Base-by-base conservation (phyloP, 1,284 basidiomycete genomes). In the Cutaneotrichosporon spelunceum region DNA sequence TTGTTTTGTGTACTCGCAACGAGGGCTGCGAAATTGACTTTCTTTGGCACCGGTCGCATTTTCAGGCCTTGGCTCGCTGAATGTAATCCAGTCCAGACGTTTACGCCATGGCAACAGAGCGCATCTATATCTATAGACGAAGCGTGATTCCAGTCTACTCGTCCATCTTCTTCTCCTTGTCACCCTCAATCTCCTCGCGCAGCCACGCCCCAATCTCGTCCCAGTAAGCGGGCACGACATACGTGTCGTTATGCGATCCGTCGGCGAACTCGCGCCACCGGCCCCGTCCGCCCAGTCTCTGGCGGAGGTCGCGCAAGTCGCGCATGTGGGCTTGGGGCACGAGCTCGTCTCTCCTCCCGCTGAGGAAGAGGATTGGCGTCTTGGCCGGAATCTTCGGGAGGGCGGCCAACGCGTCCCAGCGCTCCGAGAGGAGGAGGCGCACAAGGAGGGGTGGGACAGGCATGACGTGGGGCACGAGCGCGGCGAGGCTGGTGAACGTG, bases 271-370 rank as follows among this genome's bases (percentile, higher is more conserved):
- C 84, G 63, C 84, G 79, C 77, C 84, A 88, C 66, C 69, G 59
- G 50, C 56, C 57, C 59, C 67, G 82, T 21, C 83, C 84, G 45
- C 81, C 79, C 3, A 23, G 8, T 8, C 30, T 19, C 16, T 56
- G 59, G n/a, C 72, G 81, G 49, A 86, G 81, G 64, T 85, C 83
- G 83, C 86, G 89, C 1, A 97, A 81, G 1, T 83, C 83, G 23
- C 83, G 81, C 93, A 98, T 97, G 69, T 97, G 93, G 57, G 84
- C 79, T 11, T 84, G 86, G 2, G 92, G 93, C 0, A 98, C 90
- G 14, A 98, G 83, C 70, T 93, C 88, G 72, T 98, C 95, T 56
- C 79, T 79, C 53, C 81, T 76, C 4, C 94, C 94, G 0, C 79
- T 89, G 21, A 98, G 80, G 83, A 97, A 88, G 26, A 98, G 83